phyloP scores from a whole-genome alignment of 768 basidiomycete species.

The Termitomyces sp. region DNA sequence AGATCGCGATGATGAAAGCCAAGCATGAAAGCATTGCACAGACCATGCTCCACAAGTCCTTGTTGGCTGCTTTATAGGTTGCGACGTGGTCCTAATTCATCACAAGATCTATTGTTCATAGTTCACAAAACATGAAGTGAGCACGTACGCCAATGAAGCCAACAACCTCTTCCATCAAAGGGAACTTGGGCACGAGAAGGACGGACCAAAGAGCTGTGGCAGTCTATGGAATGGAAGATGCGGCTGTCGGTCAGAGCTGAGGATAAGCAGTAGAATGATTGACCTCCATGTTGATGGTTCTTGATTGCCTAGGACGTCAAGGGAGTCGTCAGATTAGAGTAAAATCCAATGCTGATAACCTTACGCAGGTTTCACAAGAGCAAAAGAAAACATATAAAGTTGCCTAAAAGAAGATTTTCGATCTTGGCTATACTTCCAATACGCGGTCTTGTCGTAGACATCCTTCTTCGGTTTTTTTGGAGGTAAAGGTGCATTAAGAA shows the following conservation, averaged over 20 bases:
- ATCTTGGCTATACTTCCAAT: conserved; percentile 44
- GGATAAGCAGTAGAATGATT: conserved; percentile 9
- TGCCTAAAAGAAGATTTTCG: conserved; percentile 50
- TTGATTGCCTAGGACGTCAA: conserved; percentile 43
- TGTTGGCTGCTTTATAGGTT: conserved; percentile 71
- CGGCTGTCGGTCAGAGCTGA: neutral
- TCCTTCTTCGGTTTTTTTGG: conserved; percentile 37
- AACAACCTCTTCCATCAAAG: conserved; percentile 59
- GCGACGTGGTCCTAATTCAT: conserved; percentile 38
- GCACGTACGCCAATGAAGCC: conserved; percentile 57
- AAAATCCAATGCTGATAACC: conserved; percentile 20
- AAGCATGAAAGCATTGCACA: conserved; percentile 14
- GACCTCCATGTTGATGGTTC: conserved; percentile 82
- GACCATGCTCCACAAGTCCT: conserved; percentile 86
- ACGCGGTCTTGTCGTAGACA: conserved; percentile 50
- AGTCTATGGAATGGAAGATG: conserved; percentile 35
- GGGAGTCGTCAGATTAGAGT: neutral
- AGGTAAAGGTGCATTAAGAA: conserved; percentile 39
- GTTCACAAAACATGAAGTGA: neutral
- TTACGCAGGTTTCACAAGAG: conserved; percentile 66
- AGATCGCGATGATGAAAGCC: neutral
- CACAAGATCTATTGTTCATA: conserved; percentile 15
- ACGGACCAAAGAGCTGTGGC: conserved; percentile 76
- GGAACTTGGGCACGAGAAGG: conserved; percentile 59
- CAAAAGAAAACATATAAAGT: conserved; percentile 69